A percentile compares a stretch with the other conserved stretches of the same genome.
These are phyloP conservation scores for Rhodotorula glutinis DNA, from an alignment of 1,284 basidiomycete genomes.

Conservation along the genomic window DNA sequence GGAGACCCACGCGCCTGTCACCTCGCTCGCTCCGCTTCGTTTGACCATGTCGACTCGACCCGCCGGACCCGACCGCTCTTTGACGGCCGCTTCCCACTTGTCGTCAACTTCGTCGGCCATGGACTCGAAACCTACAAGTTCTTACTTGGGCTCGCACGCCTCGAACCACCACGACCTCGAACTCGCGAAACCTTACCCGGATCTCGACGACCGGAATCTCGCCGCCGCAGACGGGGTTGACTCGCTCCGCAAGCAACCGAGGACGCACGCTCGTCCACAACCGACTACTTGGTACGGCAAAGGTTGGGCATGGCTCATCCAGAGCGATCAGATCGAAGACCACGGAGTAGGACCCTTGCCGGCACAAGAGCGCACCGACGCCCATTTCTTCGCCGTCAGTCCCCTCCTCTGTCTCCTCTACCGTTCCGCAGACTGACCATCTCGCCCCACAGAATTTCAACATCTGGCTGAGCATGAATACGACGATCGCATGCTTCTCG, in stretches of 20 bases:
- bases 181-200: not conserved
- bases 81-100: too few species aligned
- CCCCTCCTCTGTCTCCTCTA: too few species aligned
- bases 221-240: too few species aligned
- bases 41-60: not conserved
- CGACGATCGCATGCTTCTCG: conserved; percentile 36
- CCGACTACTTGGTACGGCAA: conserved; percentile 5
- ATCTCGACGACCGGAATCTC: not conserved
- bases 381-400: conserved; percentile 13
- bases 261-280: not conserved
- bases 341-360: conserved; percentile 32
- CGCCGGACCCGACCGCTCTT: too few species aligned
- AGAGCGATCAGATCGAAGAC: conserved; percentile 25
- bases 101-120: too few species aligned
- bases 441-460: conserved; percentile 20
- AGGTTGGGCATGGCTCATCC: conserved; percentile 12
- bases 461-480: conserved; percentile 38
- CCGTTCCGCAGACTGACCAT: too few species aligned
- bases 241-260: not conserved
- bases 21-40: too few species aligned
- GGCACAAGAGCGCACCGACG: conserved; percentile 23
- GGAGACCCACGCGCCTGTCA: too few species aligned
- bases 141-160: not conserved
- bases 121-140: not conserved
- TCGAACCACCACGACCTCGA: not conserved